Evolutionary conservation across 371 early-diverging fungal species (phyloP).

Genomic region (Mucor plumbeus): DNA sequence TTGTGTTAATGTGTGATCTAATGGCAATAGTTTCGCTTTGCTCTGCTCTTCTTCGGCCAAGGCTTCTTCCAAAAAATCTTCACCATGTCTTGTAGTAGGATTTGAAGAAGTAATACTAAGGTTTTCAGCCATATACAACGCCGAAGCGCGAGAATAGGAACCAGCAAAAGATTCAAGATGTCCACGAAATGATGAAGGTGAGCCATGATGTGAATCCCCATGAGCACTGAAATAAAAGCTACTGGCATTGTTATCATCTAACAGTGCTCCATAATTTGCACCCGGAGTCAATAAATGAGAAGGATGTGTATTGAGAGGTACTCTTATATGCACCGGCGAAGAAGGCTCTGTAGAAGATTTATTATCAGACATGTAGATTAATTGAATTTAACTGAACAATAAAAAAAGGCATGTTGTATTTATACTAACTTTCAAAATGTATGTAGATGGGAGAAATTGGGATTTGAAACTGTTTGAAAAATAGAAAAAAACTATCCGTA

Average conservation of each 20-base stretch:
- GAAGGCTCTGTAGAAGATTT: neutral
- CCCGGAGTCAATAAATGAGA: slow-evolving; percentile 25
- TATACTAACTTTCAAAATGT: neutral
- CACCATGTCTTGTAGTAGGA: slow-evolving; percentile 10
- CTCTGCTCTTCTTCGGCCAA: neutral
- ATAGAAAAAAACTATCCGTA: no score
- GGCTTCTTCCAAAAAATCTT: slow-evolving; percentile 11
- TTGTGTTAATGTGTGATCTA: slow-evolving; percentile 21
- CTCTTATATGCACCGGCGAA: slow-evolving; percentile 14
- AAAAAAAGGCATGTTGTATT: neutral
- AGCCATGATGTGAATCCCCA: slow-evolving; percentile 5
- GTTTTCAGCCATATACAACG: slow-evolving; percentile 40
- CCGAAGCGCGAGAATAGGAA: slow-evolving; percentile 43
- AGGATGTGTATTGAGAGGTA: slow-evolving; percentile 39
- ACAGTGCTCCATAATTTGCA: slow-evolving; percentile 4
- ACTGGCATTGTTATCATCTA: slow-evolving; percentile 3
- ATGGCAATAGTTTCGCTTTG: slow-evolving; percentile 13
- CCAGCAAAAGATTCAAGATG: slow-evolving; percentile 38
- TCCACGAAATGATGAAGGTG: slow-evolving; percentile 28
- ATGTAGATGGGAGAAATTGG: neutral
- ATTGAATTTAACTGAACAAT: neutral
- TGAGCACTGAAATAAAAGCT: slow-evolving; percentile 10
- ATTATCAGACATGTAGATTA: neutral
- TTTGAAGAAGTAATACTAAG: slow-evolving; percentile 6
- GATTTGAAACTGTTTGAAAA: neutral